phyloP scores from a whole-genome alignment of 2,329 filamentous ascomycete species.

The Paecilomyces sp. region DNA sequence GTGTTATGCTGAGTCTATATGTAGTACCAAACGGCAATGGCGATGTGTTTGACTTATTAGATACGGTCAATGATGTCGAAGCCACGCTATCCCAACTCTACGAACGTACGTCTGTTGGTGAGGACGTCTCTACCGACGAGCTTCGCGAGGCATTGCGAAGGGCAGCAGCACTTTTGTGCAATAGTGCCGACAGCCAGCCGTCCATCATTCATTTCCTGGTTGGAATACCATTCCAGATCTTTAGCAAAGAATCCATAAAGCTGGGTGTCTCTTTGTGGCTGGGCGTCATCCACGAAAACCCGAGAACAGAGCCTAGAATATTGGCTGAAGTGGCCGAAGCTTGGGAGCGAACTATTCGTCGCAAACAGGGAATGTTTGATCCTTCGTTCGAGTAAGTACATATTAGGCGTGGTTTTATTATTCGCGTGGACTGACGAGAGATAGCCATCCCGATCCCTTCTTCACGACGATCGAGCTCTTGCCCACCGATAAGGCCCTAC shows the following conservation, averaged over 20 bases:
- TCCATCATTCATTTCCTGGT: conserved; percentile 82
- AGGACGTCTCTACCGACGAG: conserved; percentile 63
- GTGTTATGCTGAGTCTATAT: background rate
- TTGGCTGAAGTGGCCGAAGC: conserved; percentile 80
- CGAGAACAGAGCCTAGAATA: conserved; percentile 76
- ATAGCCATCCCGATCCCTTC: conserved; percentile 73
- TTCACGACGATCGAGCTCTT: conserved; percentile 87
- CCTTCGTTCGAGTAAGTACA: conserved; percentile 53
- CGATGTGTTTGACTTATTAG: conserved; percentile 4
- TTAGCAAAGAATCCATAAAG: conserved; percentile 92
- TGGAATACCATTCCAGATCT: conserved; percentile 83
- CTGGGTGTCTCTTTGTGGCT: conserved; percentile 94
- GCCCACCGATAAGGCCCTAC: conserved; percentile 70
- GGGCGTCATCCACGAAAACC: conserved; percentile 94
- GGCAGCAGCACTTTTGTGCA: conserved; percentile 80
- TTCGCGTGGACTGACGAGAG: conserved; percentile 7
- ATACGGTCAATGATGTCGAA: conserved; percentile 40
- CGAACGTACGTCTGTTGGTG: conserved; percentile 60
- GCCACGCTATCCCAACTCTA: conserved; percentile 65
- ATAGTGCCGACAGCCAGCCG: conserved; percentile 65
- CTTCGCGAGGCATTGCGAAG: conserved; percentile 74
- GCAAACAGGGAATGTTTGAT: conserved; percentile 74
- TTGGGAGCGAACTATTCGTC: conserved; percentile 79
- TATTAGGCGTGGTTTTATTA: background rate
- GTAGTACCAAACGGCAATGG: background rate